Evolutionary conservation across 495 filamentous ascomycete genomes (phyloP), one percentile per base, ranked within the genome.

Genomic region (Xylaria palmicola): DNA sequence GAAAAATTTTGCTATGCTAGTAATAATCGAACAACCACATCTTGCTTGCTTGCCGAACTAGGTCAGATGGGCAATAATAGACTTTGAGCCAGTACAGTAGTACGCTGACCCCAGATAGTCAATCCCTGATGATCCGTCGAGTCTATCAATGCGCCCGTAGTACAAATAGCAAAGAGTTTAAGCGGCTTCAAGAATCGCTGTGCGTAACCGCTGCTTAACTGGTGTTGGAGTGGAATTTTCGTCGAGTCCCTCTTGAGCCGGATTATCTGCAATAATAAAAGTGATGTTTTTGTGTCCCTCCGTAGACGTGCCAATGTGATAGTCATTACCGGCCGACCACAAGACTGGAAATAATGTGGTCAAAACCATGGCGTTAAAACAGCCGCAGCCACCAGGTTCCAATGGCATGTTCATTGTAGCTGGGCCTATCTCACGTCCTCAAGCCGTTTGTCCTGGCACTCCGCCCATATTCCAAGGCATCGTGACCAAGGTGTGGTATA

Each of bases 141-240:
- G 34, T 60, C 45, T 39, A 60, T 60, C 47, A 52, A 48, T 52
- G 29, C n/a, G n/a, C 19, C 5, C 36, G 40, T 47, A 48, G n/a
- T 57, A 50, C 56, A 59, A 50, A 50, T 39, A 36, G 26, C 32
- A 13, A 30, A 36, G n/a, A n/a, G n/a, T n/a, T n/a, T n/a, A 50
- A 50, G 56, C 56, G 30, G 30, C 55, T 58, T 20, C 10, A 5
- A 20, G 27, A 52, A 39, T 24, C 39, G 47, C 47, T 40, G 20
- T 39, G 36, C 43, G 56, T 37, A 60, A 50, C 41, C n/a, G 26
- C 36, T 39, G 34, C 29, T 50, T 32, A 59, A 51, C 47, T 34
- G 37, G 26, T 43, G 30, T 43, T 41, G 22, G 57, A 27, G 27
- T 41, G 26, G 30, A 51, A 51, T 34, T 30, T 6, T 52, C 2